Evolutionary conservation across 352 stramenopile species (phyloP).

Genomic region (Peronospora farinosa): DNA sequence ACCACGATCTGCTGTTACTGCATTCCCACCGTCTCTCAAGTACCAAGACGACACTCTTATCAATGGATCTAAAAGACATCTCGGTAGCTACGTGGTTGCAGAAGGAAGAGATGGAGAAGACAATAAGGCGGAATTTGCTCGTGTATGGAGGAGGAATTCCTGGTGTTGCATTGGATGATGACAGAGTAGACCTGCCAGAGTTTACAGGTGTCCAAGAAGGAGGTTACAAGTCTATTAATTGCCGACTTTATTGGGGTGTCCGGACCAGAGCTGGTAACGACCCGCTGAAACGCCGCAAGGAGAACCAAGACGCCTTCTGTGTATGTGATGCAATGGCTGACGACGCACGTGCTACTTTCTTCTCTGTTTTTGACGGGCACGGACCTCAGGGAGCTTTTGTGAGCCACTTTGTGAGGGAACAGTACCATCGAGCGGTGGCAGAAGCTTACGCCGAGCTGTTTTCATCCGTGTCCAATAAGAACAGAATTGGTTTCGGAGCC

Average conservation of each 20-base stretch:
- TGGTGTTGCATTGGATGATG: conserved; percentile 52
- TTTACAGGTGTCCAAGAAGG: conserved; percentile 53
- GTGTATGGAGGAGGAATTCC: conserved; percentile 63
- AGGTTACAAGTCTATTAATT: conserved; percentile 42
- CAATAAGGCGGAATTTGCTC: conserved; percentile 6
- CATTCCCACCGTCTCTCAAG: conserved; percentile 28
- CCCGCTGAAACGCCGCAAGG: conserved; percentile 65
- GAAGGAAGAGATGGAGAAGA: conserved; percentile 6
- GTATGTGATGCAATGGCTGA: conserved; percentile 46
- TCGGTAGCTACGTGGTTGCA: conserved; percentile 8
- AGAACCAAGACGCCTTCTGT: conserved; percentile 78
- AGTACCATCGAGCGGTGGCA: conserved; percentile 51
- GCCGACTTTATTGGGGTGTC: conserved; percentile 47
- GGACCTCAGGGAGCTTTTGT: conserved; percentile 67
- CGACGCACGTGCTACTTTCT: conserved; percentile 47
- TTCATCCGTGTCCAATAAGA: conserved; percentile 3
- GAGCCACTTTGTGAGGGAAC: conserved; percentile 63
- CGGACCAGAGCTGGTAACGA: conserved; percentile 63
- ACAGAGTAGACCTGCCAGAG: conserved; percentile 47
- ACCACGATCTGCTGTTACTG: not conserved
- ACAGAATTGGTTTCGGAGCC: not conserved
- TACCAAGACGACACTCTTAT: conserved; percentile 37
- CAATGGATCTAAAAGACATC: conserved; percentile 22
- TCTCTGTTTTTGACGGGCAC: conserved; percentile 76
- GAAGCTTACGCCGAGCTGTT: conserved; percentile 37